Conservation (phyloP, 495 filamentous ascomycete species). For the Hypomontagnella submonticulosa region DNA sequence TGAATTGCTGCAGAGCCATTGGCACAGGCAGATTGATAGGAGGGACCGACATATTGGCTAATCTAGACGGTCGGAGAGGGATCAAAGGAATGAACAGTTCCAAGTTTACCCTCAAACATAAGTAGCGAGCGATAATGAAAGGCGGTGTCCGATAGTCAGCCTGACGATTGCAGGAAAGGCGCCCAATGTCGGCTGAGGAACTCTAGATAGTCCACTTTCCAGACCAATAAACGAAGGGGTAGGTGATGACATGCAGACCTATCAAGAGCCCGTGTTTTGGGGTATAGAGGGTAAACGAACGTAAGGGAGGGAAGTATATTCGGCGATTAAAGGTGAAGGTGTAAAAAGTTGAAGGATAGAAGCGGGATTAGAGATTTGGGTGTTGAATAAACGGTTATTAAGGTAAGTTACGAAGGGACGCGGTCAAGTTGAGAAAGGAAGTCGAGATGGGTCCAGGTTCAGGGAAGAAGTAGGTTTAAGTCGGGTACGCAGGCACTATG, state of each 20-base stretch:
- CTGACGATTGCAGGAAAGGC: conserved; percentile 11
- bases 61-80: conserved; percentile 6
- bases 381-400: no score
- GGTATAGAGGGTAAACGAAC: conserved; percentile 2
- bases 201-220: conserved; percentile 20
- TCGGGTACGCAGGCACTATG: conserved; percentile 13
- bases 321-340: background rate
- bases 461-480: conserved; percentile 1
- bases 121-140: conserved; percentile 1
- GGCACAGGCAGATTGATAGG: conserved; percentile 32
- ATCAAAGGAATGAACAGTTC: background rate
- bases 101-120: background rate
- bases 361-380: conserved; percentile 1
- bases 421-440: conserved; percentile 14
- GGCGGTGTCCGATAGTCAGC: conserved; percentile 6
- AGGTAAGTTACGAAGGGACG: no score
- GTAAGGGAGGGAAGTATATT: background rate
- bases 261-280: conserved; percentile 21
- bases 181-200: conserved; percentile 2
- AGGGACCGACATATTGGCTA: conserved; percentile 16
- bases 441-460: conserved; percentile 10
- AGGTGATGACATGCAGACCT: conserved; percentile 25
- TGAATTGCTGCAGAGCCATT: conserved; percentile 31
- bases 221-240: conserved; percentile 19
- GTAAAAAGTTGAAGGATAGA: background rate